Evolutionary conservation across 352 stramenopile genomes (phyloP).

Genomic region (Pilasporangium apinafurcum): DNA sequence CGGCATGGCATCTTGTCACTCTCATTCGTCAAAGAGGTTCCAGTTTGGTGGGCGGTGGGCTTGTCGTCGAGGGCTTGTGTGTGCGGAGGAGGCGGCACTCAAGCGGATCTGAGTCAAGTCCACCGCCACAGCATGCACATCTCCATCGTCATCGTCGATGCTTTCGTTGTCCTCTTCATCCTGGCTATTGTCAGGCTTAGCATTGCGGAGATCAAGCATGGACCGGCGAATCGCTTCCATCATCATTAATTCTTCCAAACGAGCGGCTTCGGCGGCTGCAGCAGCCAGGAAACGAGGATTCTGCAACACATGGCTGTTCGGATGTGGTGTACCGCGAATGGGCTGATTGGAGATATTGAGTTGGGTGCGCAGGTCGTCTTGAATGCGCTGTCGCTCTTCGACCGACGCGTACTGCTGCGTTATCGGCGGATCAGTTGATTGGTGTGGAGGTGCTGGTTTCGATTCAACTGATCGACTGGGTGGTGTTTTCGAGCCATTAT

Average conservation of each 20-base stretch:
- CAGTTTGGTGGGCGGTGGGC: too few relatives aligned
- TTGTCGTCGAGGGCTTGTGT: too few relatives aligned
- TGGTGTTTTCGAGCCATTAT: too few relatives aligned
- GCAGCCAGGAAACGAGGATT: conserved; percentile 19
- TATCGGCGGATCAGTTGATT: conserved; percentile 3
- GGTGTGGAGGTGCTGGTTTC: conserved; percentile 19
- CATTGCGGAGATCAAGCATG: conserved; percentile 52
- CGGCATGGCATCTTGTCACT: too few relatives aligned
- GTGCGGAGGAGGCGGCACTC: too few relatives aligned
- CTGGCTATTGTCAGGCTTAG: too few relatives aligned
- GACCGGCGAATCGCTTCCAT: conserved; percentile 79
- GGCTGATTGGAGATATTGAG: conserved; percentile 50
- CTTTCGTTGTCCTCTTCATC: too few relatives aligned
- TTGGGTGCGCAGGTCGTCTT: conserved; percentile 67
- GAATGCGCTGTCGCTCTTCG: conserved; percentile 63
- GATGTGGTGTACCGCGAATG: conserved; percentile 42
- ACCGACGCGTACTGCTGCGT: conserved; percentile 57
- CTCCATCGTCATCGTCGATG: too few relatives aligned
- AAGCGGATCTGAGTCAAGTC: too few relatives aligned
- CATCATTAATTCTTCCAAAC: conserved; percentile 77
- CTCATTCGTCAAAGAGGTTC: too few relatives aligned
- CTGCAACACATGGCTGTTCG: conserved; percentile 22
- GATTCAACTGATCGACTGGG: too few relatives aligned
- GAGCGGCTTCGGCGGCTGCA: conserved; percentile 42
- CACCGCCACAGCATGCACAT: too few relatives aligned